These are phyloP conservation scores for Exophiala oligosperma DNA, from an alignment of 2,329 filamentous ascomycete genomes.

Conservation along the genomic window DNA sequence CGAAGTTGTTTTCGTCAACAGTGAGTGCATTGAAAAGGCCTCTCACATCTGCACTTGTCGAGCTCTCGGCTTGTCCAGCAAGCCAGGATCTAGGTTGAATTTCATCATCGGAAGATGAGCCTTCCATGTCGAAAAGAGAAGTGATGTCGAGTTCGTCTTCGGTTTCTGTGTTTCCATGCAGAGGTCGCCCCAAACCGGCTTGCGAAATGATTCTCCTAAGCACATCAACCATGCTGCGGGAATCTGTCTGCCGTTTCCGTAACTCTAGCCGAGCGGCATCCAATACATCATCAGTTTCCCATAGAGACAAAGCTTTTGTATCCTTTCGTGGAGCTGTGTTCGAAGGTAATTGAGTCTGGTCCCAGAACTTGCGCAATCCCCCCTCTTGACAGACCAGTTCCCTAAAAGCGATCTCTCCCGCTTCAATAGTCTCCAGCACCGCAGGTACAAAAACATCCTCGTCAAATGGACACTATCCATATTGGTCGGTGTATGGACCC, in stretches of 20 bases:
- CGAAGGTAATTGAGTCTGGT: constrained; percentile 8
- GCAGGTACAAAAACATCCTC: constrained; percentile 13
- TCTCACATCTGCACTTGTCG: too few species aligned
- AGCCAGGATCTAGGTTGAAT: too few species aligned
- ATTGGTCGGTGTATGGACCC: constrained; percentile 11
- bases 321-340: constrained; percentile 1
- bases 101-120: background rate
- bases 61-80: too few species aligned
- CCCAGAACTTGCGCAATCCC: constrained; percentile 13
- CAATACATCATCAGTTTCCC: constrained; percentile 12
- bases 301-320: background rate
- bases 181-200: background rate
- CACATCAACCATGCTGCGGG: background rate
- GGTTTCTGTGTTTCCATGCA: background rate
- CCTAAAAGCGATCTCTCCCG: background rate
- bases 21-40: too few species aligned
- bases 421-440: constrained; percentile 3
- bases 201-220: background rate
- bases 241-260: background rate
- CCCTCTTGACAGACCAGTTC: constrained; percentile 2
- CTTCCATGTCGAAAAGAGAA: background rate
- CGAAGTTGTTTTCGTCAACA: too few species aligned
- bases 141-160: background rate
- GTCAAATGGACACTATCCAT: constrained; percentile 15
- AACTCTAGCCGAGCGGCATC: background rate